Base-by-base conservation (phyloP, 2,329 filamentous ascomycete species). In the Aspergillus sp. region DNA sequence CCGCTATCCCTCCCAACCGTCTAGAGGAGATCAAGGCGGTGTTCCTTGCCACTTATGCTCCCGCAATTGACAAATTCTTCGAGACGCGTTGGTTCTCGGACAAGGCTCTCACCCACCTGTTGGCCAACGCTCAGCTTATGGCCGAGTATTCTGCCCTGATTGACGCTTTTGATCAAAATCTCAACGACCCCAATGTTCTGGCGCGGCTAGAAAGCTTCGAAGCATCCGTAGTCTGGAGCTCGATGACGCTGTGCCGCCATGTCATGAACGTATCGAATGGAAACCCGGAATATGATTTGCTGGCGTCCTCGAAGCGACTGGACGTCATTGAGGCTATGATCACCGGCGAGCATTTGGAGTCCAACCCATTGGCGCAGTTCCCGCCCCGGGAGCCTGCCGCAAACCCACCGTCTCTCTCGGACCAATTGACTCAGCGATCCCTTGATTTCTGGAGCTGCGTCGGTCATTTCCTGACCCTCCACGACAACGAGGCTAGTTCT, bases 381-480 rank as follows among this genome's bases (percentile, higher is more conserved):
- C 75, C 55, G 76, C 77, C 55, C 55, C 70, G 62, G 47, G 66
- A 72, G 53, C 66, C 69, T 41, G 67, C 69, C n/a, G 64, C 62
- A 53, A 72, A 60, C 46, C 68, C 64, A 38, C 69, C 62, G 25
- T 64, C 63, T 55, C 57, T 74, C 19, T 73, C 76, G 38, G 81
- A 83, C 57, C 77, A 80, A 54, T 76, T 84, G 50, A 78, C 80
- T 52, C 75, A 77, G 31, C 79, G 86, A 29, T 86, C 92, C 59
- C 77, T 89, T 49, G 84, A 89, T 55, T 96, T 96, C 72, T 97
- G 92, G 92, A 84, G 87, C 65, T 81, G 83, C 21, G 78, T 96
- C 14, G 91, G 85, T 47, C 82, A 88, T 56, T 91, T 89, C 64
- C 78, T 89, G 23, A 83, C 85, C 36, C 75, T 85, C 17, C 82